Percentiles rank a stretch among this genome's conserved stretches.
These are phyloP conservation scores for Telfairia occidentalis DNA, from an alignment of 331 rosid genomes.

Conservation along the genomic window DNA sequence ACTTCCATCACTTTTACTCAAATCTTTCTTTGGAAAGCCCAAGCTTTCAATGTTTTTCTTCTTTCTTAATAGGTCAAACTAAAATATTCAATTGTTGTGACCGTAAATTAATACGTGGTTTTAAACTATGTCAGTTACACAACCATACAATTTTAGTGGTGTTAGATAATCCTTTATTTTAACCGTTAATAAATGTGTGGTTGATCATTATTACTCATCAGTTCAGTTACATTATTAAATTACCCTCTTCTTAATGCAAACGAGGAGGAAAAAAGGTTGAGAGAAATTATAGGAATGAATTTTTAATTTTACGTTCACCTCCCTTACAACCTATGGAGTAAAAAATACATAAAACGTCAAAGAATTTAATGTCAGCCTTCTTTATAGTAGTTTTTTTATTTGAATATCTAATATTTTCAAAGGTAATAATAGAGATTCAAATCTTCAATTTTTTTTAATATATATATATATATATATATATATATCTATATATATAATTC, in stretches of 20 bases:
- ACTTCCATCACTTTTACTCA: neutral
- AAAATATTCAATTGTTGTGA: neutral
- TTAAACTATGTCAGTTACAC: neutral
- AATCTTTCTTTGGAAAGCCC: neutral
- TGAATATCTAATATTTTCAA: too few species aligned
- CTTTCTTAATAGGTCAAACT: conserved; percentile 9
- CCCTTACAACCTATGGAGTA: too few species aligned
- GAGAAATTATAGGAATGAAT: neutral
- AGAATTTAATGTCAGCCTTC: too few species aligned
- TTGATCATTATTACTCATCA: neutral
- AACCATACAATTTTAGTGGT: neutral
- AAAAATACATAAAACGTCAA: too few species aligned
- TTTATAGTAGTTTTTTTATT: too few species aligned
- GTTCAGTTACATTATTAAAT: neutral
- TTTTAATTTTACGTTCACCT: too few species aligned
- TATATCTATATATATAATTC: too few species aligned
- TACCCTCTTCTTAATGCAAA: neutral
- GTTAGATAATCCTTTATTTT: neutral
- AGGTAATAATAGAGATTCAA: too few species aligned
- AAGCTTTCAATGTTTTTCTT: neutral
- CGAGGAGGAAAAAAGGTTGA: neutral
- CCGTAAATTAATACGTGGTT: neutral
- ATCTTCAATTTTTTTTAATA: too few species aligned
- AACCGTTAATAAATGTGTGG: neutral
- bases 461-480: too few species aligned